These are phyloP conservation scores for Thelephora aurantiotincta DNA, from an alignment of 768 basidiomycete genomes.

Conservation along the genomic window DNA sequence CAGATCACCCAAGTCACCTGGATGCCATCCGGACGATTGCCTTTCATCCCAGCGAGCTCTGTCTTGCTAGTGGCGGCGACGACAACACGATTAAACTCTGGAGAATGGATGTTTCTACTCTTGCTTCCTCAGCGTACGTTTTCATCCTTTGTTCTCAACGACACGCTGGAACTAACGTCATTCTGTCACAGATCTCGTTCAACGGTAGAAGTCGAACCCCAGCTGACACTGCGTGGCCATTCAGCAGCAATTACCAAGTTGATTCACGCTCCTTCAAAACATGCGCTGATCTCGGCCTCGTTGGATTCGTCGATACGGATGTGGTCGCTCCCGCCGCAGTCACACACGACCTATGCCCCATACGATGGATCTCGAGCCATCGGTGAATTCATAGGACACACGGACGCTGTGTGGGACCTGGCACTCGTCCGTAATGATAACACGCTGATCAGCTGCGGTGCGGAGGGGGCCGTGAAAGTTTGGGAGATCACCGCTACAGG, in stretches of 20 bases:
- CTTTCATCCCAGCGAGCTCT: constrained; percentile 77
- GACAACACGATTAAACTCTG: constrained; percentile 95
- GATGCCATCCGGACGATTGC: constrained; percentile 85
- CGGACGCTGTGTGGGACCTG: constrained; percentile 94
- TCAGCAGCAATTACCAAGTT: constrained; percentile 83
- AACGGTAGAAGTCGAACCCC: constrained; percentile 83
- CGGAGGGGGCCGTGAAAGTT: constrained; percentile 85
- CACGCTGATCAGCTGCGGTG: constrained; percentile 78
- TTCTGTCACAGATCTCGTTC: constrained; percentile 36
- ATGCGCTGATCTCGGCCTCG: constrained; percentile 80
- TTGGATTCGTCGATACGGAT: constrained; percentile 87
- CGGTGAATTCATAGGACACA: constrained; percentile 80
- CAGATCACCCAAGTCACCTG: constrained; percentile 58
- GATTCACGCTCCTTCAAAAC: constrained; percentile 61
- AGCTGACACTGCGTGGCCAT: constrained; percentile 88
- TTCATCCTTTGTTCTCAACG: constrained; percentile 12
- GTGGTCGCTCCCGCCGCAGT: constrained; percentile 67
- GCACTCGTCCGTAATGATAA: constrained; percentile 73
- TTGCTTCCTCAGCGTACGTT: constrained; percentile 69
- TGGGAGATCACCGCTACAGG: constrained; percentile 76
- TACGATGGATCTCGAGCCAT: constrained; percentile 71
- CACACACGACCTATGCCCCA: constrained; percentile 83
- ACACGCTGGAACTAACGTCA: constrained; percentile 6
- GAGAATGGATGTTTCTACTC: constrained; percentile 67
- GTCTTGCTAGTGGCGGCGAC: constrained; percentile 87